phyloP scores from a whole-genome alignment of 768 basidiomycete species.

The Suillus placidus region DNA sequence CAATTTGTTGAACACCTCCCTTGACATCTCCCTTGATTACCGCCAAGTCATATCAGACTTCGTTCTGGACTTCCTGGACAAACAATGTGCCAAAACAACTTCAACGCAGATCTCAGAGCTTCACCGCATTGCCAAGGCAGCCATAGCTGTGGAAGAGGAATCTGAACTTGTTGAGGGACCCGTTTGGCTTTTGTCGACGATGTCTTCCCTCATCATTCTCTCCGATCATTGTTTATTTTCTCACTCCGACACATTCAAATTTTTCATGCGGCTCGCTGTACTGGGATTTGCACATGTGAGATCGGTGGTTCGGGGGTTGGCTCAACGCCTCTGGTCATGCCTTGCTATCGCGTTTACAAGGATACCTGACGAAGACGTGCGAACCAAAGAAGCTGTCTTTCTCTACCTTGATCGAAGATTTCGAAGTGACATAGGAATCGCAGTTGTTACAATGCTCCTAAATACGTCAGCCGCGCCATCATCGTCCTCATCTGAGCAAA shows the following conservation, averaged over 20 bases:
- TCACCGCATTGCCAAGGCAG: slow-evolving; percentile 27
- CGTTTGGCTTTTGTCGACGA: slow-evolving; percentile 46
- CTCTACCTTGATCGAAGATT: slow-evolving; percentile 50
- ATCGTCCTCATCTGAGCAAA: slow-evolving; percentile 1
- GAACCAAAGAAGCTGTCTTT: slow-evolving; percentile 41
- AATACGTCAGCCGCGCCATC: slow-evolving; percentile 10
- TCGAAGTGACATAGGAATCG: slow-evolving; percentile 44
- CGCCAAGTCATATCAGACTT: slow-evolving; percentile 29
- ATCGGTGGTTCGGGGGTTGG: slow-evolving; percentile 39
- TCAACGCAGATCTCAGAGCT: slow-evolving; percentile 20
- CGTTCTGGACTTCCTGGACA: slow-evolving; percentile 30
- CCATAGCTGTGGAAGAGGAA: slow-evolving; percentile 29
- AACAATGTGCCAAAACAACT: slow-evolving; percentile 13
- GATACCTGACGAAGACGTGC: slow-evolving; percentile 34
- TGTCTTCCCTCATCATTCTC: slow-evolving; percentile 52
- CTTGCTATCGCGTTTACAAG: slow-evolving; percentile 59
- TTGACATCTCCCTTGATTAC: slow-evolving; percentile 27
- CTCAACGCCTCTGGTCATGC: slow-evolving; percentile 53
- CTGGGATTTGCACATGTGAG: slow-evolving; percentile 37
- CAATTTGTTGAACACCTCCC: slow-evolving; percentile 35
- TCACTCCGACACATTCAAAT: slow-evolving; percentile 40
- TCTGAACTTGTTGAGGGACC: slow-evolving; percentile 32
- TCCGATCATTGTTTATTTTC: slow-evolving; percentile 47
- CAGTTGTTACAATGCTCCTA: slow-evolving; percentile 46
- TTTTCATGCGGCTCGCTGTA: slow-evolving; percentile 40